These are phyloP conservation scores for Cyphellophora attinorum DNA, from an alignment of 2,329 filamentous ascomycete genomes.

Conservation along the genomic window DNA sequence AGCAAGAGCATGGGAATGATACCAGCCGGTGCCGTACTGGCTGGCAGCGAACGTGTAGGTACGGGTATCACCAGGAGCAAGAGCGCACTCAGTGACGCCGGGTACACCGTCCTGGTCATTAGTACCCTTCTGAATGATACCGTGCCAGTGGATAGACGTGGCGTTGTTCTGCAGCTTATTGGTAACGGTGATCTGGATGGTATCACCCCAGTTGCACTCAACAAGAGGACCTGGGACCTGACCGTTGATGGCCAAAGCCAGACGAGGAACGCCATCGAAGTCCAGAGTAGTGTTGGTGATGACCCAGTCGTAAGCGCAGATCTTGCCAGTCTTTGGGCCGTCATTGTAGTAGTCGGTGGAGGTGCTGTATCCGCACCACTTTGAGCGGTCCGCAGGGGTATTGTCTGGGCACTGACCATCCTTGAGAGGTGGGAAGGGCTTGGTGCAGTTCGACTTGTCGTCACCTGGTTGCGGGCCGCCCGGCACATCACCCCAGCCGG, in stretches of 20 bases:
- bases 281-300: constrained; percentile 14
- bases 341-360: constrained; percentile 10
- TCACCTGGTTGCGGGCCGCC: constrained; percentile 2
- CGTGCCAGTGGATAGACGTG: constrained; percentile 55
- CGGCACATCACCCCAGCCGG: not conserved
- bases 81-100: constrained; percentile 42
- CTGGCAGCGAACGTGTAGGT: constrained; percentile 51
- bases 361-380: constrained; percentile 13
- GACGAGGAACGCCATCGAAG: constrained; percentile 26
- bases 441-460: constrained; percentile 1
- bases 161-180: constrained; percentile 48
- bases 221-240: constrained; percentile 60
- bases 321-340: constrained; percentile 10
- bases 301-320: constrained; percentile 11
- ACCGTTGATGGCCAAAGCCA: constrained; percentile 58
- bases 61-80: constrained; percentile 40
- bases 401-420: constrained; percentile 9
- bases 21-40: constrained; percentile 33
- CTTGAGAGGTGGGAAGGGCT: constrained; percentile 4
- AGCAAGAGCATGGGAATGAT: constrained; percentile 50
- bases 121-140: constrained; percentile 45
- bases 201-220: constrained; percentile 54
- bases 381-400: constrained; percentile 10
- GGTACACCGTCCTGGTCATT: constrained; percentile 50
- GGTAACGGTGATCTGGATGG: constrained; percentile 42